phyloP scores from a whole-genome alignment of 2,329 filamentous ascomycete genomes.

The Colletotrichum magnum region DNA sequence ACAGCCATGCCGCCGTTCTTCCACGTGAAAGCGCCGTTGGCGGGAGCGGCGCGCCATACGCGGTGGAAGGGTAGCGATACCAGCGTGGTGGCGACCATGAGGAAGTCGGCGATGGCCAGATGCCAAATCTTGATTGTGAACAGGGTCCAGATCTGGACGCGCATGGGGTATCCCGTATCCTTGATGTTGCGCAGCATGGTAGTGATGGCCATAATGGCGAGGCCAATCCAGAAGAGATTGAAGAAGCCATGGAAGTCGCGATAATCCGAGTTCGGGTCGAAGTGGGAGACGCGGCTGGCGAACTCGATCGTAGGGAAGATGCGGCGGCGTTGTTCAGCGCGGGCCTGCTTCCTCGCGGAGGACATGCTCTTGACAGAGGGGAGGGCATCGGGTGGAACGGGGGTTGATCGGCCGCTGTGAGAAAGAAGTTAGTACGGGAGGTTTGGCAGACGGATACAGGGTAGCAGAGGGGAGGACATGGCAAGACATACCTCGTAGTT shows the following conservation, averaged over 20 bases:
- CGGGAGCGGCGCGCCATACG: constrained; percentile 68
- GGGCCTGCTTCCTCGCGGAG: constrained; percentile 84
- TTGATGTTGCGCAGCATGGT: constrained; percentile 94
- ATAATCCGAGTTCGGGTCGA: constrained; percentile 93
- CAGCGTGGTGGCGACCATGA: constrained; percentile 85
- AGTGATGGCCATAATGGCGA: constrained; percentile 97
- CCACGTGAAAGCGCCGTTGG: constrained; percentile 77
- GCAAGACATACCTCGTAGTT: constrained; percentile 33
- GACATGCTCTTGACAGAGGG: constrained; percentile 91
- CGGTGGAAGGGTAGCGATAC: constrained; percentile 82
- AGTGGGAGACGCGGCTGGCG: constrained; percentile 91
- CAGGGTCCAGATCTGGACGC: constrained; percentile 88
- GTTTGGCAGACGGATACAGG: not conserved
- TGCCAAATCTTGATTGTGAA: constrained; percentile 93
- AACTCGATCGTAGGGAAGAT: constrained; percentile 96
- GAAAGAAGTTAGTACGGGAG: constrained; percentile 10
- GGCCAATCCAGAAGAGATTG: constrained; percentile 96
- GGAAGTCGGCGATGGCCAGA: constrained; percentile 83
- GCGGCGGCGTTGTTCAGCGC: constrained; percentile 84
- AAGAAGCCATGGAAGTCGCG: constrained; percentile 98
- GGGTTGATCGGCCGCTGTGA: constrained; percentile 83
- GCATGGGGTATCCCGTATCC: constrained; percentile 89
- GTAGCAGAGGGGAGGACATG: not conserved
- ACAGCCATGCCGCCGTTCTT: constrained; percentile 81
- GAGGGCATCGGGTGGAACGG: constrained; percentile 89